Percentiles rank a stretch among this genome's conserved stretches.
phyloP scores from a whole-genome alignment of 1,139 yeast genomes.

The Taiozyma sp. region DNA sequence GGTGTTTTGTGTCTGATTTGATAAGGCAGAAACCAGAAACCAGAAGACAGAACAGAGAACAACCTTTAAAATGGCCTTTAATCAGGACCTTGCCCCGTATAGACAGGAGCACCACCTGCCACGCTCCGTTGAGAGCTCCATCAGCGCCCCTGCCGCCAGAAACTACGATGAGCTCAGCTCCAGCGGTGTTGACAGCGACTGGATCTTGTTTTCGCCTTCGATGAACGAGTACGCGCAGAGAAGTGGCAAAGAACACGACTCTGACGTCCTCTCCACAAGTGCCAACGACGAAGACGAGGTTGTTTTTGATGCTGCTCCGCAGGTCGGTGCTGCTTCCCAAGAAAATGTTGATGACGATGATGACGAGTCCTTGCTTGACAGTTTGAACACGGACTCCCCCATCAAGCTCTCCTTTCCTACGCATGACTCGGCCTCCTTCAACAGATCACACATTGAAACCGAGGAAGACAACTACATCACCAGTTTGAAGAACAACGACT shows the following conservation, averaged over 20 bases:
- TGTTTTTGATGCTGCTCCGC: background rate
- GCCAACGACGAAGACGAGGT: slow-evolving; percentile 7
- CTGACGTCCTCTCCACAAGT: slow-evolving; percentile 20
- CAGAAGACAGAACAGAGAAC: background rate
- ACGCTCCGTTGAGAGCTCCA: slow-evolving; percentile 1
- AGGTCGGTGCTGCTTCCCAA: background rate
- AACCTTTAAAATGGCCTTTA: slow-evolving; percentile 7
- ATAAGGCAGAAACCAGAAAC: background rate
- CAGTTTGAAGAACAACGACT: slow-evolving; percentile 16
- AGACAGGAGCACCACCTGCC: background rate
- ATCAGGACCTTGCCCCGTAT: slow-evolving; percentile 2
- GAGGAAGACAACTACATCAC: slow-evolving; percentile 8
- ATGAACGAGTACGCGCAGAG: slow-evolving; percentile 6
- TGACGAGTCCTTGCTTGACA: slow-evolving; percentile 23
- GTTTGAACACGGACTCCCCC: slow-evolving; percentile 12
- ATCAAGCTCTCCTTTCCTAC: slow-evolving; percentile 11
- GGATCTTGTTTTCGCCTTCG: slow-evolving; percentile 23
- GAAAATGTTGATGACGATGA: slow-evolving; percentile 15
- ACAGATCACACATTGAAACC: background rate
- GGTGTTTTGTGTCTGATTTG: background rate
- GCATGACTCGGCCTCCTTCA: slow-evolving; percentile 12
- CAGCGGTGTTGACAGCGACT: slow-evolving; percentile 20
- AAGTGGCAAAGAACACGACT: background rate
- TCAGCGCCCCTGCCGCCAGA: background rate
- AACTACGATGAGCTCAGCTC: slow-evolving; percentile 19